Percentiles rank a stretch among this genome's conserved stretches.
Evolutionary conservation across 257 asterid species (phyloP).

Genomic region (Salvia miltiorrhiza): DNA sequence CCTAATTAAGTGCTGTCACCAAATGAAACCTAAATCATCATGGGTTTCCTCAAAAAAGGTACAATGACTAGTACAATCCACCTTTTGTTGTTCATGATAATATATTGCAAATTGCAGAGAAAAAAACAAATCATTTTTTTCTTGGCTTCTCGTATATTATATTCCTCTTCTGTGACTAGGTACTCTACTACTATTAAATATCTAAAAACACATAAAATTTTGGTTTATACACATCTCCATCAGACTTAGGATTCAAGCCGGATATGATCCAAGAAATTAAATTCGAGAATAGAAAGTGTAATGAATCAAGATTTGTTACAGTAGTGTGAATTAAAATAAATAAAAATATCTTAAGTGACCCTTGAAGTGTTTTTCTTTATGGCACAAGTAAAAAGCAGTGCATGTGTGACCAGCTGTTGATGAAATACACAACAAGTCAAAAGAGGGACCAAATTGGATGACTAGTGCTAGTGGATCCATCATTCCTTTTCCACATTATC

Average conservation of each 20-base stretch:
- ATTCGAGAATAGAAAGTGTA: no score
- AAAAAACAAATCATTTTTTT: no score
- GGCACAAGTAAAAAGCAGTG: constrained; percentile 1
- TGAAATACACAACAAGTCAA: background rate
- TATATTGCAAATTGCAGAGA: background rate
- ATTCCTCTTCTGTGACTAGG: no score
- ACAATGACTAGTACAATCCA: background rate
- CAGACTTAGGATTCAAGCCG: no score
- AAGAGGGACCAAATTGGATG: background rate
- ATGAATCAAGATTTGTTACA: no score
- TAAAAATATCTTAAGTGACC: background rate
- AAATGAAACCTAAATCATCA: background rate
- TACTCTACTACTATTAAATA: no score
- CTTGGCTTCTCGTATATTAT: no score
- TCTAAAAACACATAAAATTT: no score
- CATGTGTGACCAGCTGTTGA: constrained; percentile 13
- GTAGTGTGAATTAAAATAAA: background rate
- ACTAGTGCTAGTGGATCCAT: background rate
- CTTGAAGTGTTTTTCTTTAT: background rate
- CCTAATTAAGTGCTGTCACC: no score
- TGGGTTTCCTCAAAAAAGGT: background rate
- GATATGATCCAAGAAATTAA: no score
- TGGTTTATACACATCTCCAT: no score
- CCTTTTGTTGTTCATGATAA: background rate
- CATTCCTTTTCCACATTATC: background rate